Evolutionary conservation across 345 rosid species (phyloP).

Genomic region (Raphanus raphanistrum): DNA sequence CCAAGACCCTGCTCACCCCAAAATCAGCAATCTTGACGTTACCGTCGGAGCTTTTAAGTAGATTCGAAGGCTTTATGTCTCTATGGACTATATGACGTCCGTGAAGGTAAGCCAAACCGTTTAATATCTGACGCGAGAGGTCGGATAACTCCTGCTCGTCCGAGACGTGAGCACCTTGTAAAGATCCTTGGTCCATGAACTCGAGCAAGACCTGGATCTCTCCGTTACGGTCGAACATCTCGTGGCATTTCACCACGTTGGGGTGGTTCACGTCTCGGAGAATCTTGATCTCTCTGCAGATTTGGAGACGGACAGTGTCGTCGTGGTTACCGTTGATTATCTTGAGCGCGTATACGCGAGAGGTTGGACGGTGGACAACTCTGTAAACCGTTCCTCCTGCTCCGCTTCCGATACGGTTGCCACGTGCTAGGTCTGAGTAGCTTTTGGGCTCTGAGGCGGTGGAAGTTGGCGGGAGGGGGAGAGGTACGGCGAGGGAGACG

Average conservation of each 20-base stretch:
- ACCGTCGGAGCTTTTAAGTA: slow-evolving; percentile 61
- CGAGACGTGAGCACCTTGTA: slow-evolving; percentile 64
- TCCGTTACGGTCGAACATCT: slow-evolving; percentile 75
- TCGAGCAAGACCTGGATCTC: slow-evolving; percentile 90
- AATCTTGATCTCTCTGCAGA: slow-evolving; percentile 93
- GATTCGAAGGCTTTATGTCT: slow-evolving; percentile 90
- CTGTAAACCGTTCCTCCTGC: slow-evolving; percentile 93
- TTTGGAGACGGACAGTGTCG: slow-evolving; percentile 74
- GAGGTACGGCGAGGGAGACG: slow-evolving; percentile 67
- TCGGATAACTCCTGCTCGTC: slow-evolving; percentile 53
- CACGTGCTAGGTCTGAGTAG: slow-evolving; percentile 62
- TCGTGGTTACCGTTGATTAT: slow-evolving; percentile 86
- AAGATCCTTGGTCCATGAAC: slow-evolving; percentile 84
- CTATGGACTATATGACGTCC: slow-evolving; percentile 80
- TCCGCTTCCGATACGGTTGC: slow-evolving; percentile 82
- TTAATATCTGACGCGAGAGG: slow-evolving; percentile 71
- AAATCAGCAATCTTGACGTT: slow-evolving; percentile 92
- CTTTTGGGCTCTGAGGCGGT: slow-evolving; percentile 30
- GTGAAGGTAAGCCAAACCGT: slow-evolving; percentile 82
- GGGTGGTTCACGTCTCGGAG: slow-evolving; percentile 77
- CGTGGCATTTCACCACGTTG: slow-evolving; percentile 84
- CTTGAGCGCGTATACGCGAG: slow-evolving; percentile 66
- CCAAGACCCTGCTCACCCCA: slow-evolving; percentile 80
- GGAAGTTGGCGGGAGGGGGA: slow-evolving; percentile 63
- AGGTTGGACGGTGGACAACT: slow-evolving; percentile 62